Evolutionary conservation across 805 yeast species (phyloP).

Genomic region (Saturnispora gosingensis): DNA sequence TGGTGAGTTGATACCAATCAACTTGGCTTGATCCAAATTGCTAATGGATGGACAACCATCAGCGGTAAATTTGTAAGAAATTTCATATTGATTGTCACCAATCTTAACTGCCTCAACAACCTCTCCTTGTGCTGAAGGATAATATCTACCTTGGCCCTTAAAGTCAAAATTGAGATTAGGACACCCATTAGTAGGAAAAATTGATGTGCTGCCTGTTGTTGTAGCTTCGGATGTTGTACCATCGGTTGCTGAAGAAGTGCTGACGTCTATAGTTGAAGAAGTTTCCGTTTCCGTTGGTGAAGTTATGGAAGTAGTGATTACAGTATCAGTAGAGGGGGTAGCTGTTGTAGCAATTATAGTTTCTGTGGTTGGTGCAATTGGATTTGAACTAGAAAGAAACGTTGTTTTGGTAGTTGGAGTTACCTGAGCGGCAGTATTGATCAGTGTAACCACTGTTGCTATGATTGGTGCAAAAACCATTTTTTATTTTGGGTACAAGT

Average conservation of each 20-base stretch:
- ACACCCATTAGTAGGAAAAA: constrained; percentile 9
- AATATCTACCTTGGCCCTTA: constrained; percentile 6
- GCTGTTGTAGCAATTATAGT: background rate
- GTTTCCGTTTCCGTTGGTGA: background rate
- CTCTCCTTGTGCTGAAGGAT: constrained; percentile 15
- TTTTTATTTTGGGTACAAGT: no score
- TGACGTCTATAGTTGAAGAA: background rate
- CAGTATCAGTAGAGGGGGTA: background rate
- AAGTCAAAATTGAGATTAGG: constrained; percentile 13
- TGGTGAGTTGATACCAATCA: constrained; percentile 25
- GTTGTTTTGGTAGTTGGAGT: background rate
- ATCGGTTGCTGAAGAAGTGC: background rate
- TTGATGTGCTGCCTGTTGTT: background rate
- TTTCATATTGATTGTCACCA: constrained; percentile 11
- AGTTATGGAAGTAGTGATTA: background rate
- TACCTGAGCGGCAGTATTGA: background rate
- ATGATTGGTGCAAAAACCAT: background rate
- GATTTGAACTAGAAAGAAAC: background rate
- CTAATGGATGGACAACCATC: constrained; percentile 10
- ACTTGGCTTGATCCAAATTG: constrained; percentile 21
- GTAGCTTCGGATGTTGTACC: background rate
- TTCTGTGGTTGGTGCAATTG: background rate
- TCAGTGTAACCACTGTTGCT: background rate
- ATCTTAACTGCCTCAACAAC: constrained; percentile 12
- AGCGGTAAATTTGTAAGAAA: constrained; percentile 12